Evolutionary conservation across 768 basidiomycete genomes (phyloP), one percentile per base, ranked within the genome.

Genomic region (Kwoniella bestiolae): DNA sequence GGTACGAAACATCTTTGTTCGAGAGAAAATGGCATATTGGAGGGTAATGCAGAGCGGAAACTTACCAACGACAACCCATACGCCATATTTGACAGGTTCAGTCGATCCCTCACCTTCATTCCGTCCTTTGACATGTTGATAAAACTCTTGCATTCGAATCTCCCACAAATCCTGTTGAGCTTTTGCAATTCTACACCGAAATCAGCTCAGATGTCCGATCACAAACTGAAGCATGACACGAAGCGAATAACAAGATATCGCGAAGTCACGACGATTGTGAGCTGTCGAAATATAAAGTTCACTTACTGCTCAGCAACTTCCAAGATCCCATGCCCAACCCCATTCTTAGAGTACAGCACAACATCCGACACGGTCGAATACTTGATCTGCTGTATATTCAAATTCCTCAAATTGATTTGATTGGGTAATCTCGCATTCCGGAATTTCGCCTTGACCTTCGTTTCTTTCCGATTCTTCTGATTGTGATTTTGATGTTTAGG

Each of bases 361-460:
- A 82, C 66, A 66, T 82, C 80, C n/a, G 78, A 77, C 52, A 82
- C 74, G 18, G 79, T 80, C 1, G 79, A 71, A 61, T 82, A 82
- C 61, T 82, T 82, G 67, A 79, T 76, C 58, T 79, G 76, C 63
- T 81, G 80, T 8, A 81, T 81, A 34, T 77, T 70, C 5, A 81
- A 67, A 60, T 81, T 81, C 23, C 80, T 68, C 25, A 81, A 55
- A 52, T 79, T 79, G 60, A 81, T 75, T 55, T 76, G 66, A 18
- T 67, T 62, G 2, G 76, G 74, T 38, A 80, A 65, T 57, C 69
- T 67, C 3, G 76, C 69, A 25, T 66, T 63, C 28, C 70, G 65
- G 67, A 80, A 80, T 41, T 55, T 47, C 16, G 63, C 63, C 51
- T 7, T 44, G n/a, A 16, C 32, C 9, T n/a, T 28, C 7, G 3